Conservation (phyloP, 2,329 filamentous ascomycete genomes). For the Verruconis gallopava region DNA sequence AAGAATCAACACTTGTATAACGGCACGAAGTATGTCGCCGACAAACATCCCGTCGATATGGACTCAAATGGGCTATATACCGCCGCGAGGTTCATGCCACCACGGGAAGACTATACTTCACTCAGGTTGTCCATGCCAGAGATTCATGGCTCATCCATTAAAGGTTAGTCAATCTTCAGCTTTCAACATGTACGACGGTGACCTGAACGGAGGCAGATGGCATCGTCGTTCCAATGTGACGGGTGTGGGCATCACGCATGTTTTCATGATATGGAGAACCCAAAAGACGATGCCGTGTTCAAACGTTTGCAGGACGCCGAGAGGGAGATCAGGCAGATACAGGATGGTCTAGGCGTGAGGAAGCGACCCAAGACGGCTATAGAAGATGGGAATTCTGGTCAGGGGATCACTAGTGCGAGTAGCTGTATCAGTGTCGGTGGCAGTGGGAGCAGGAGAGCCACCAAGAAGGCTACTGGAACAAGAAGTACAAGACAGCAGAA, state of each 20-base stretch:
- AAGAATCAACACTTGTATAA: too few relatives aligned
- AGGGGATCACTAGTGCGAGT: too few relatives aligned
- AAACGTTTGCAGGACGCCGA: slow-evolving; percentile 30
- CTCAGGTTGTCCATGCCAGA: slow-evolving; percentile 37
- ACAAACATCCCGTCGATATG: slow-evolving; percentile 25
- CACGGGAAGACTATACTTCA: slow-evolving; percentile 34
- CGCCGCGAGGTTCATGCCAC: slow-evolving; percentile 39
- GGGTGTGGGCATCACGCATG: slow-evolving; percentile 42
- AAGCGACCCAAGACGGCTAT: slow-evolving; percentile 6
- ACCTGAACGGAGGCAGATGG: not conserved
- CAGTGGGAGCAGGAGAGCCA: not conserved
- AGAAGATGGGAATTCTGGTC: slow-evolving; percentile 1
- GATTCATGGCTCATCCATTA: slow-evolving; percentile 45
- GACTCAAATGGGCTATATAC: slow-evolving; percentile 37
- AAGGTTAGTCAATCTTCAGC: slow-evolving; percentile 26
- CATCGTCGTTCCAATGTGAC: slow-evolving; percentile 42
- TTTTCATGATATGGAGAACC: slow-evolving; percentile 41
- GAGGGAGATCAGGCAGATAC: not conserved
- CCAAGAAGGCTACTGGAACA: not conserved
- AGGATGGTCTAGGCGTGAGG: not conserved
- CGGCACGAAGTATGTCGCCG: too few relatives aligned
- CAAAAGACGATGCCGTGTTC: slow-evolving; percentile 33
- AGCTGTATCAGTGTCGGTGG: too few relatives aligned
- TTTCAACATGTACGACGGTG: not conserved
- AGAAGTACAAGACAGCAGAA: too few relatives aligned